Base-by-base conservation (phyloP, 805 yeast species). In the Suhomyces faveliae region DNA sequence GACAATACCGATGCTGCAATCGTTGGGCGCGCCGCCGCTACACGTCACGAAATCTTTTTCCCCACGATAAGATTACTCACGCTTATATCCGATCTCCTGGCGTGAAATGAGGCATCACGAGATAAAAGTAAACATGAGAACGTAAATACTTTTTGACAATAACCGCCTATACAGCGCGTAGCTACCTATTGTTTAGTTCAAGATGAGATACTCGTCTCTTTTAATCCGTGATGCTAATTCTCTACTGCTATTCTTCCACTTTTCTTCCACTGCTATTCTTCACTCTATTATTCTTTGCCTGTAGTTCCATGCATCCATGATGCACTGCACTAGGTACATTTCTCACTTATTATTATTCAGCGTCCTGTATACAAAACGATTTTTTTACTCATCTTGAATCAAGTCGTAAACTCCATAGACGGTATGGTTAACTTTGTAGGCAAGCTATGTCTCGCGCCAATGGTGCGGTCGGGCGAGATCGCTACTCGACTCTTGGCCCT, bases 401-500 rank as follows among this genome's bases (percentile, higher is more conserved):
- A 33, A 33, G n/a, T 49, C 47, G 20, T 19, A 15, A 23, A 27
- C 30, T 35, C 22, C 8, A 37, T 6, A 21, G 40, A 15, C 20
- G 46, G 10, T 9, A 81, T 85, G 88, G 75, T 86, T 4, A 81
- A 79, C 27, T 91, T 83, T 67, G 77, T 79, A 15, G 92, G 95
- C 1, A 88, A 87, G 59, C 67, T 90, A 46, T 95, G 85, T 17
- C 77, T 92, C 35, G 98, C 97, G 0, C 99, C 99, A 0, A 92
- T 92, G 99, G 97, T 92, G 43, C 76, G 99, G 29, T 87, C 92
- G 35, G 96, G 98, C 10, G 99, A 94, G 68, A 78, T 94, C 4
- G 98, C 99, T 5, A 84, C 90, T 7, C 75, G 99, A 47, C 74
- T 92, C 6, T 63, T 91, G 54, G 84, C 97, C 0, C 73, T 94